phyloP scores from a whole-genome alignment of 2,329 filamentous ascomycete genomes.

The Microsporum ferrugineum region DNA sequence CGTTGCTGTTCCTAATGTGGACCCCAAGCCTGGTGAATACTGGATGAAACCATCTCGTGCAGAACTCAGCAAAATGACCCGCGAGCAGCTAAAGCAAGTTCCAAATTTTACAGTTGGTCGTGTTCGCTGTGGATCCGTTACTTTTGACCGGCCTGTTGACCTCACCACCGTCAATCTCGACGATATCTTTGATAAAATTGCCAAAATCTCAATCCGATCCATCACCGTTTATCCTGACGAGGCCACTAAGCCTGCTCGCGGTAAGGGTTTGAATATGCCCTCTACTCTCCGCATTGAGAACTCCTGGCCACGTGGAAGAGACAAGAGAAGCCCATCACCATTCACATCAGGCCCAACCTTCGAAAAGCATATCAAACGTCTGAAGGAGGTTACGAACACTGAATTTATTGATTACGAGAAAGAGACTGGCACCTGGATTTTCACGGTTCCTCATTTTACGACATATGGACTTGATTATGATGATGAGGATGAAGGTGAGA shows the following conservation, averaged over 20 bases:
- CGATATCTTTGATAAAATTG: constrained; percentile 64
- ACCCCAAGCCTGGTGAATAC: constrained; percentile 61
- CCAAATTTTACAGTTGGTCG: constrained; percentile 71
- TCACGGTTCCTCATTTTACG: constrained; percentile 91
- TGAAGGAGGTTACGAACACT: constrained; percentile 69
- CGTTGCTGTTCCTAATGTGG: constrained; percentile 24
- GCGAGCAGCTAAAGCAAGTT: constrained; percentile 64
- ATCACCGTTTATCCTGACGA: constrained; percentile 77
- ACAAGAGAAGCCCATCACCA: constrained; percentile 44
- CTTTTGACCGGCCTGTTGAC: constrained; percentile 73
- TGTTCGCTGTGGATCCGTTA: constrained; percentile 65
- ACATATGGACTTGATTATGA: constrained; percentile 85
- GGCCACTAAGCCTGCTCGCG: constrained; percentile 66
- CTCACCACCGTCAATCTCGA: constrained; percentile 68
- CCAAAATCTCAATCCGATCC: constrained; percentile 62
- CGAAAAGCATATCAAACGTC: constrained; percentile 69
- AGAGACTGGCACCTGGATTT: constrained; percentile 76
- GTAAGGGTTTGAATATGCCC: constrained; percentile 84
- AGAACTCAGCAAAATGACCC: constrained; percentile 67
- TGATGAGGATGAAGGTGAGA: constrained; percentile 44
- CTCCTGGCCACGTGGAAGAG: constrained; percentile 70
- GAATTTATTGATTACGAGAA: constrained; percentile 70
- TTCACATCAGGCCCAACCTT: constrained; percentile 55
- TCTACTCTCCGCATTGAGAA: constrained; percentile 81
- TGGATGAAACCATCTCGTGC: constrained; percentile 71